Evolutionary conservation across 768 basidiomycete genomes (phyloP), one percentile per base, ranked within the genome.

Genomic region (Pisolithus albus): DNA sequence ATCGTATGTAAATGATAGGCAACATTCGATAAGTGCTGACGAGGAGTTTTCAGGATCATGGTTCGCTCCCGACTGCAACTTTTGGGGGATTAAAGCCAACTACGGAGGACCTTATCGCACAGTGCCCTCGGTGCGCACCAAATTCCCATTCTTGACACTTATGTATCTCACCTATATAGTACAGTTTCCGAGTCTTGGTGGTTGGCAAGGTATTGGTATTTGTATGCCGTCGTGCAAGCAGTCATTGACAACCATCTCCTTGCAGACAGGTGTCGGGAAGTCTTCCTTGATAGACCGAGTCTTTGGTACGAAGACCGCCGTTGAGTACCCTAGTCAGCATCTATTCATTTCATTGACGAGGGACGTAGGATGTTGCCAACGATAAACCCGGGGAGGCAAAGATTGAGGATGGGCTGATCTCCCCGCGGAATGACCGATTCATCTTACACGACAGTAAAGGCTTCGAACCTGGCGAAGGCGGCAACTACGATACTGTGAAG

Each of bases 381-480:
- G 28, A 47, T 36, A 18, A 15, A 36, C 46, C 18, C 5, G 46
- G 34, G 46, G 11, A 47, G 32, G 53, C 52, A 23, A 30, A 16
- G 19, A 59, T 59, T 11, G 46, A 59, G 21, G n/a, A 26, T 1
- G 58, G 51, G 19, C 19, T 59, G 15, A 46, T 36, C 40, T 56
- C 58, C 2, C 19, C 16, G 15, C 18, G 51, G 43, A 59, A 59
- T 18, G 16, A 24, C 2, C 48, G 34, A 23, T 44, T 59, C 41
- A 36, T 59, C 32, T 54, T 59, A 7, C 57, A 59, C 28, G 57
- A 59, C 26, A 59, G 57, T 26, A 28, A 37, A 50, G 57, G 57
- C 9, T 59, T 59, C 26, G 57, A 59, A 51, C 43, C 54, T 18
- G 57, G 54, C 6, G 40, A 39, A n/a, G 5, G 13, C n/a, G 44